A percentile compares a stretch with the other conserved stretches of the same genome.
These are phyloP conservation scores for Colletotrichum lini DNA, from an alignment of 2,329 filamentous ascomycete species.

Conservation along the genomic window DNA sequence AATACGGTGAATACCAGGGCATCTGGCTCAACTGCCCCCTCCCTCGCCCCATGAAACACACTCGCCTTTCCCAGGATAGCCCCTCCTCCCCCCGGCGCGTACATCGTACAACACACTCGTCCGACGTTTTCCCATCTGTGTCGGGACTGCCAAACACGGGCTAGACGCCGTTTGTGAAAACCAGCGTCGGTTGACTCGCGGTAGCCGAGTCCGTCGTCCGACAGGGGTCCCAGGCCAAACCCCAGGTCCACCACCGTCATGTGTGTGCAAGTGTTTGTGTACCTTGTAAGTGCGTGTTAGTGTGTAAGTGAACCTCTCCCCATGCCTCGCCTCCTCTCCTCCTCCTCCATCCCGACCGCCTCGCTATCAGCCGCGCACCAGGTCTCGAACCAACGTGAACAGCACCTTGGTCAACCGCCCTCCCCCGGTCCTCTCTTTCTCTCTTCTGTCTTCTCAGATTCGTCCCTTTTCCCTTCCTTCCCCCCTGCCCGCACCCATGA, in stretches of 20 bases:
- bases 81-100: conserved; percentile 26
- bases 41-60: conserved; percentile 37
- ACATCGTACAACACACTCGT: conserved; percentile 17
- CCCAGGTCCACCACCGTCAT: conserved; percentile 26
- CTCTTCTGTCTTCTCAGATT: conserved; percentile 4
- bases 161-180: conserved; percentile 33
- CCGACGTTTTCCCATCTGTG: conserved; percentile 32
- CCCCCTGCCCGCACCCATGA: neutral
- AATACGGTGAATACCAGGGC: conserved; percentile 1
- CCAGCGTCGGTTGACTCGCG: conserved; percentile 23
- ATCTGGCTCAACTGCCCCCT: conserved; percentile 20
- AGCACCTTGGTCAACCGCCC: neutral
- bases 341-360: neutral
- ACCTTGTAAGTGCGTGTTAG: too few species aligned
- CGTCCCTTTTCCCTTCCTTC: neutral
- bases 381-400: conserved; percentile 36
- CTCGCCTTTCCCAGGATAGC: conserved; percentile 25
- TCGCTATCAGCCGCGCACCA: conserved; percentile 29
- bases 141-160: conserved; percentile 39
- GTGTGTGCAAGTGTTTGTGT: too few species aligned
- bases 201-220: conserved; percentile 13
- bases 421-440: neutral
- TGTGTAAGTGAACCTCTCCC: too few species aligned
- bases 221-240: conserved; percentile 20
- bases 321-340: neutral